These are phyloP conservation scores for Rasamsonia emersonii DNA, from an alignment of 2,329 filamentous ascomycete species.

Conservation along the genomic window DNA sequence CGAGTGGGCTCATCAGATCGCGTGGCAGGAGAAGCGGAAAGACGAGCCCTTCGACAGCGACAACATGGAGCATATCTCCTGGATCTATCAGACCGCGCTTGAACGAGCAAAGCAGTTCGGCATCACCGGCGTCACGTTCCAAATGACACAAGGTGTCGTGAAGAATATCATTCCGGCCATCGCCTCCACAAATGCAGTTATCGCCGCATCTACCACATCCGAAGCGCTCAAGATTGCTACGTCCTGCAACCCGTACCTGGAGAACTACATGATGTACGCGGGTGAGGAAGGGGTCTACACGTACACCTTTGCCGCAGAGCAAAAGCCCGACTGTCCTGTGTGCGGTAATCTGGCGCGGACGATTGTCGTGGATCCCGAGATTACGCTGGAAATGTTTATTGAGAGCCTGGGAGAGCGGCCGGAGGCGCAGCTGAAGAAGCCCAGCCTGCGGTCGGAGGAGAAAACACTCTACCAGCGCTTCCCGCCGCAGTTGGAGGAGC, in stretches of 20 bases:
- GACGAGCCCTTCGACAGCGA: conserved; percentile 88
- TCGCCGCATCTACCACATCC: conserved; percentile 91
- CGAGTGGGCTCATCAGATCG: conserved; percentile 97
- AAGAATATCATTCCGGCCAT: conserved; percentile 99
- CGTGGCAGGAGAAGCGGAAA: conserved; percentile 81
- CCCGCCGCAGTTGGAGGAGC: conserved; percentile 70
- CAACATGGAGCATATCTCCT: conserved; percentile 93
- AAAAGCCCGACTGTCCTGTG: conserved; percentile 89
- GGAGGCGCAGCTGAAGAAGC: conserved; percentile 89
- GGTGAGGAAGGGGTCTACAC: conserved; percentile 95
- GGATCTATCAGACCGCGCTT: conserved; percentile 82
- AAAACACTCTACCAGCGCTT: conserved; percentile 87
- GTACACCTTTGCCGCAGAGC: conserved; percentile 91
- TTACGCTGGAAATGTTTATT: conserved; percentile 74
- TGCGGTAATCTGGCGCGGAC: conserved; percentile 77
- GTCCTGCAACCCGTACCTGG: conserved; percentile 68
- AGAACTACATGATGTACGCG: conserved; percentile 99
- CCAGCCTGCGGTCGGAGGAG: conserved; percentile 69
- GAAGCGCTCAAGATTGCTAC: conserved; percentile 94
- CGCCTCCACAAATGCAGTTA: conserved; percentile 92
- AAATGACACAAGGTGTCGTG: conserved; percentile 91
- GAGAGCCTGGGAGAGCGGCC: conserved; percentile 74
- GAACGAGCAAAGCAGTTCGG: conserved; percentile 77
- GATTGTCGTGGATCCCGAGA: conserved; percentile 59
- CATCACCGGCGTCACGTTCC: conserved; percentile 88